phyloP scores from a whole-genome alignment of 2,329 filamentous ascomycete species.

The Dactylellina leptospora region DNA sequence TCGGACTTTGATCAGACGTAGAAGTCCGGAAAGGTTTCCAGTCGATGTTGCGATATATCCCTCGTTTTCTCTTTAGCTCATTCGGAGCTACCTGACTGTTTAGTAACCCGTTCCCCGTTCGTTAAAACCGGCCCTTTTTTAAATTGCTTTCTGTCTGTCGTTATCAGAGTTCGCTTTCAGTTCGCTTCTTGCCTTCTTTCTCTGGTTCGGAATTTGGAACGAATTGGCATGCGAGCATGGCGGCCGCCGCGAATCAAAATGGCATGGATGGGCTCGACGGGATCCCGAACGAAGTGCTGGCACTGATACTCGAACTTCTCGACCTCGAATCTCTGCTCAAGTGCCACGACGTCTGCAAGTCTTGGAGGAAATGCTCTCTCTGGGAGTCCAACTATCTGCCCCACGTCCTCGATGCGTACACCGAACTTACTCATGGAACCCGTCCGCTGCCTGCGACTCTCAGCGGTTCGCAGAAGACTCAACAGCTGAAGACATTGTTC shows the following conservation, averaged over 20 bases:
- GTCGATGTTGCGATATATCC: constrained; percentile 41
- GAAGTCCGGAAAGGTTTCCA: constrained; percentile 6
- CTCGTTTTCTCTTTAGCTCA: constrained; percentile 39
- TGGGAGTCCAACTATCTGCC: constrained; percentile 48
- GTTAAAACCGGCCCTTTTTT: constrained; percentile 36
- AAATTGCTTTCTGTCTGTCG: constrained; percentile 27
- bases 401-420: constrained; percentile 49
- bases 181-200: constrained; percentile 20
- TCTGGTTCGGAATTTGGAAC: constrained; percentile 2
- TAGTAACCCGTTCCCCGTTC: constrained; percentile 21
- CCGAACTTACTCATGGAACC: constrained; percentile 44
- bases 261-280: constrained; percentile 47
- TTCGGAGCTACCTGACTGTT: constrained; percentile 21
- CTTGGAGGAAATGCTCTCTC: constrained; percentile 44
- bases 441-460: constrained; percentile 37
- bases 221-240: constrained; percentile 34
- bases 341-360: constrained; percentile 51
- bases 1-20: constrained; percentile 32
- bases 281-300: constrained; percentile 42
- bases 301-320: constrained; percentile 45
- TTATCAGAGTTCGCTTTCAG: constrained; percentile 24
- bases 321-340: constrained; percentile 50
- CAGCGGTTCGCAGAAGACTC: constrained; percentile 5
- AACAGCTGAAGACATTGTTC: constrained; percentile 33
- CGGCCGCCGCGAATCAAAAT: constrained; percentile 32